Percentiles rank a stretch among this genome's conserved stretches.
Evolutionary conservation across 1,139 yeast species (phyloP).

Genomic region (Suhomyces chickasaworum): DNA sequence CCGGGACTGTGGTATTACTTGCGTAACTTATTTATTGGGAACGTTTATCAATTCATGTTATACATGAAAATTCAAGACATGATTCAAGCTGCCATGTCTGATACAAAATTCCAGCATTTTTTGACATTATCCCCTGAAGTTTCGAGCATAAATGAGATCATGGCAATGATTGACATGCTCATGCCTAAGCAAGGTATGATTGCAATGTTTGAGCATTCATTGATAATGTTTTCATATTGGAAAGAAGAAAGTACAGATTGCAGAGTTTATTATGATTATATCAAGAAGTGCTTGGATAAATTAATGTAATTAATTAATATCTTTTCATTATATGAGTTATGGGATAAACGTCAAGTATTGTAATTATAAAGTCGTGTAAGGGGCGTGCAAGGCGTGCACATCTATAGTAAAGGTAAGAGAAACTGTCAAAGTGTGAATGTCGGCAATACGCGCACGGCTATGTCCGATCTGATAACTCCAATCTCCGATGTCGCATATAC

Average conservation of each 20-base stretch:
- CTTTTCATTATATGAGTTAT: background rate
- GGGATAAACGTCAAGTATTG: background rate
- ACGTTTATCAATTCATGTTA: slow-evolving; percentile 41
- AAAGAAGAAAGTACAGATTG: slow-evolving; percentile 41
- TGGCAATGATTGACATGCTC: slow-evolving; percentile 24
- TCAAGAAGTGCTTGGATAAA: slow-evolving; percentile 25
- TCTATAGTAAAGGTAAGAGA: too few relatives aligned
- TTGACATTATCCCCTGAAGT: slow-evolving; percentile 11
- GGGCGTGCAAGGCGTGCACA: too few relatives aligned
- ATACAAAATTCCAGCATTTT: slow-evolving; percentile 13
- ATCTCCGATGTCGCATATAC: slow-evolving; percentile 16
- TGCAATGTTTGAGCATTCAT: slow-evolving; percentile 34
- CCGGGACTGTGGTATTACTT: slow-evolving; percentile 48
- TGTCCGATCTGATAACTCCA: slow-evolving; percentile 12
- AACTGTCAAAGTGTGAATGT: background rate
- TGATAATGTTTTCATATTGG: slow-evolving; percentile 41
- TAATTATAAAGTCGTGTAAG: background rate
- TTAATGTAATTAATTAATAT: slow-evolving; percentile 1
- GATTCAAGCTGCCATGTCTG: slow-evolving; percentile 18
- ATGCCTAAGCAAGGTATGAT: slow-evolving; percentile 29
- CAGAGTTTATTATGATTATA: slow-evolving; percentile 29
- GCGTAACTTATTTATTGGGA: slow-evolving; percentile 43
- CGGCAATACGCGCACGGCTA: slow-evolving; percentile 1
- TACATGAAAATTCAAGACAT: slow-evolving; percentile 35
- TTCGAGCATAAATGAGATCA: slow-evolving; percentile 13